phyloP scores from a whole-genome alignment of 768 basidiomycete genomes.

The Holtermannia corniformis region DNA sequence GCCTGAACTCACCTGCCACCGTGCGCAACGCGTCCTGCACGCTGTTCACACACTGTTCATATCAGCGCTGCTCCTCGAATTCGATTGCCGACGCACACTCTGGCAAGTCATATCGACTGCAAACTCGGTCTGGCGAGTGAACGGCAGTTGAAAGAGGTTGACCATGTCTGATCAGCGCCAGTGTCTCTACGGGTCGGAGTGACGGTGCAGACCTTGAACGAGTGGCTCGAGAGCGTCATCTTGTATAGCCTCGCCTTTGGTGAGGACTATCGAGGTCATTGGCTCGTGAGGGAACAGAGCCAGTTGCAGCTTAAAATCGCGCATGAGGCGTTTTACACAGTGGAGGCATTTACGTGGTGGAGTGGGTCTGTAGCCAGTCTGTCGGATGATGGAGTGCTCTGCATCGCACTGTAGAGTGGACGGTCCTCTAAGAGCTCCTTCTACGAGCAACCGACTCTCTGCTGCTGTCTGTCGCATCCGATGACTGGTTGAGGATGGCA shows the following conservation, averaged over 20 bases:
- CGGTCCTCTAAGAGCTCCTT: too few species aligned
- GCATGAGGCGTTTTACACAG: background rate
- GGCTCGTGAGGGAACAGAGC: background rate
- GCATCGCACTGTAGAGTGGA: too few species aligned
- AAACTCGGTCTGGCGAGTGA: constrained; percentile 34
- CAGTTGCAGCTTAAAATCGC: background rate
- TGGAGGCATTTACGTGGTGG: too few species aligned
- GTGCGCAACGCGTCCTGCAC: constrained; percentile 24
- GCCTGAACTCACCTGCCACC: constrained; percentile 12
- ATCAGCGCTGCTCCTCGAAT: background rate
- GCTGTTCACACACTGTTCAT: constrained; percentile 34
- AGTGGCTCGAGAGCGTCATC: background rate
- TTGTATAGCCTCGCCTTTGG: background rate
- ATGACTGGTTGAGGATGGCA: too few species aligned
- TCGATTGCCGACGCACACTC: constrained; percentile 16
- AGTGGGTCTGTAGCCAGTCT: too few species aligned
- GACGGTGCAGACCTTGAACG: background rate
- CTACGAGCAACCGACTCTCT: too few species aligned
- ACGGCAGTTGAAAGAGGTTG: background rate
- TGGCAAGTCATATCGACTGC: constrained; percentile 43
- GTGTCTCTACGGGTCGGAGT: background rate
- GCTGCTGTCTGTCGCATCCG: too few species aligned
- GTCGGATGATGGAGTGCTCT: too few species aligned
- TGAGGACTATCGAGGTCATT: background rate
- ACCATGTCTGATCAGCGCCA: too few species aligned